Evolutionary conservation across 495 filamentous ascomycete genomes (phyloP).

Genomic region (Penicillium daleae): DNA sequence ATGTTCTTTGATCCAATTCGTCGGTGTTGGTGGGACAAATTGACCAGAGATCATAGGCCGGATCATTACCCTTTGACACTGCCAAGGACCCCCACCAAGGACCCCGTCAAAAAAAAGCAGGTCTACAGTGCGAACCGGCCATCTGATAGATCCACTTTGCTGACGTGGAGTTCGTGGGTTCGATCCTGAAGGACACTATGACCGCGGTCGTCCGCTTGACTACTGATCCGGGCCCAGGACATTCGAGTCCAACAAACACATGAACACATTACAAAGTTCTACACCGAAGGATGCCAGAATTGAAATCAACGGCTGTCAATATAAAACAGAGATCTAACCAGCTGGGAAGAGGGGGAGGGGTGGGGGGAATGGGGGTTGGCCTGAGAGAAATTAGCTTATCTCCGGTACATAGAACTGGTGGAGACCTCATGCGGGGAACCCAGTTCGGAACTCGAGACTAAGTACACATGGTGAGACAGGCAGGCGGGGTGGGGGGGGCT

Average conservation of each 20-base stretch:
- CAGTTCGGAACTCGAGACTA: not conserved
- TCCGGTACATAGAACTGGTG: not conserved
- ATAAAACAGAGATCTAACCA: not conserved
- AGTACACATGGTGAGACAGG: not conserved
- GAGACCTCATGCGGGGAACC: not conserved
- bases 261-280: not conserved
- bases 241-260: not conserved
- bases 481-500: too few species aligned
- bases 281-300: not conserved
- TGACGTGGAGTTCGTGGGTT: not conserved
- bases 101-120: not conserved
- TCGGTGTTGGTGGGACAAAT: not conserved
- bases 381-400: not conserved
- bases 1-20: not conserved
- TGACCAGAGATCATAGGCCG: not conserved
- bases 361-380: too few species aligned
- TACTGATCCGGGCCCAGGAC: not conserved
- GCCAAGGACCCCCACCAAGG: not conserved
- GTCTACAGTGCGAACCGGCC: too few species aligned
- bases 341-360: too few species aligned
- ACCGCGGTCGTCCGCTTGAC: too few species aligned
- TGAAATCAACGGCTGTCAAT: not conserved
- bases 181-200: not conserved
- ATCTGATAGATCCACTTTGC: not conserved
- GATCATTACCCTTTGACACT: not conserved